Conservation (phyloP, 805 yeast species). For the Schwanniomyces polymorphus region DNA sequence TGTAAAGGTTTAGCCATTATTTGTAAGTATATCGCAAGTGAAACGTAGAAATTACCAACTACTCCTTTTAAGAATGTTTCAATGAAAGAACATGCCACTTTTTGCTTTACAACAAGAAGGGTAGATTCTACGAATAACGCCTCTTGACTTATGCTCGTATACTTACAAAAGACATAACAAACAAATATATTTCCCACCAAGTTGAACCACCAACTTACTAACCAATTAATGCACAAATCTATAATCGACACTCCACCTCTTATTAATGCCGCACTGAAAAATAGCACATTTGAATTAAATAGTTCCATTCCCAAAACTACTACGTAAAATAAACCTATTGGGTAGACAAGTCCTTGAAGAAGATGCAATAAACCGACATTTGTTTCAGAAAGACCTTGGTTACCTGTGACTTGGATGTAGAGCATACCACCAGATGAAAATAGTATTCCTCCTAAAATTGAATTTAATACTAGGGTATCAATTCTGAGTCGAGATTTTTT, state of each 20-base stretch:
- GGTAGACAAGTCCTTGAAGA: constrained; percentile 62
- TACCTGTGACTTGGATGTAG: constrained; percentile 53
- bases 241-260: constrained; percentile 68
- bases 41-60: constrained; percentile 78
- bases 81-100: constrained; percentile 48
- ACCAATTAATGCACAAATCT: constrained; percentile 66
- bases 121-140: constrained; percentile 50
- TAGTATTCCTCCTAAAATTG: constrained; percentile 67
- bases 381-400: constrained; percentile 37
- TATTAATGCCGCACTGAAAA: constrained; percentile 65
- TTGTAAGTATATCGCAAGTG: constrained; percentile 74
- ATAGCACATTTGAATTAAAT: constrained; percentile 72
- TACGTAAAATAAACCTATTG: constrained; percentile 75
- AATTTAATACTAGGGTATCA: constrained; percentile 60
- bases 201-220: constrained; percentile 66
- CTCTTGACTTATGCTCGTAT: constrained; percentile 48
- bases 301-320: constrained; percentile 74
- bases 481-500: constrained; percentile 70
- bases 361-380: constrained; percentile 56
- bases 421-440: constrained; percentile 77
- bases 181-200: constrained; percentile 65
- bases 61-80: constrained; percentile 68
- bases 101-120: constrained; percentile 42
- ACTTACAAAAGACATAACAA: constrained; percentile 60
- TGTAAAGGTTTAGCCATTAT: constrained; percentile 78